These are phyloP conservation scores for Physcomitrium patens DNA, from an alignment of 225 moss, liverwort and hornwort species.

Conservation along the genomic window DNA sequence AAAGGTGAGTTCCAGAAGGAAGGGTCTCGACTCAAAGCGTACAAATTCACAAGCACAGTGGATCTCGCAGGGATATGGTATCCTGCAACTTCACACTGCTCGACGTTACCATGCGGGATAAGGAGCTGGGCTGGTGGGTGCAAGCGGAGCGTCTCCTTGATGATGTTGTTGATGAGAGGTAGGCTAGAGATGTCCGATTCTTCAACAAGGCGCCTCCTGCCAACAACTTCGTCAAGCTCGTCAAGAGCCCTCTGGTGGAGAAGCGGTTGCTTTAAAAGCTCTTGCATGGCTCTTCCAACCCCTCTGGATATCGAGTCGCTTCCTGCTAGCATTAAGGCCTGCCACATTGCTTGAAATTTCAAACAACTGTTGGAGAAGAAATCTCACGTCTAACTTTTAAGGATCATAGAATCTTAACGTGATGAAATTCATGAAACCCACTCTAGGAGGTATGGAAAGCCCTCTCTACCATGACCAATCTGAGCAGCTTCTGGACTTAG, in stretches of 20 bases:
- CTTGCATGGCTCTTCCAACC: conserved; percentile 37
- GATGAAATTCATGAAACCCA: no score
- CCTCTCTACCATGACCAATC: no score
- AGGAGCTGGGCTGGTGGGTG: conserved; percentile 52
- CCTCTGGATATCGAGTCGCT: conserved; percentile 45
- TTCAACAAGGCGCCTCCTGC: conserved; percentile 44
- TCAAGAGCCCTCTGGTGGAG: conserved; percentile 41
- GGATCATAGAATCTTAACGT: no score
- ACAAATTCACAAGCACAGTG: conserved; percentile 56
- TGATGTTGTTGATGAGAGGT: conserved; percentile 51
- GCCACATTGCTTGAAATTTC: conserved; percentile 34
- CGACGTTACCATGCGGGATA: conserved; percentile 49
- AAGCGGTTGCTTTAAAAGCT: conserved; percentile 42
- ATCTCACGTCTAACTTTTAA: no score
- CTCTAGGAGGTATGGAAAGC: no score
- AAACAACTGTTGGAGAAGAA: neutral
- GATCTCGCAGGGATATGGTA: conserved; percentile 55
- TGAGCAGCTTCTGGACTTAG: no score
- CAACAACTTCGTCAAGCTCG: conserved; percentile 61
- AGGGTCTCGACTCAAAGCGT: conserved; percentile 59
- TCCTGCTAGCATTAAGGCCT: conserved; percentile 49
- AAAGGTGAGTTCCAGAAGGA: conserved; percentile 48
- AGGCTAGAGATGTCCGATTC: conserved; percentile 56
- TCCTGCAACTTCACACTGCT: conserved; percentile 48
- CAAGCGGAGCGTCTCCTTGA: conserved; percentile 63